These are phyloP conservation scores for Populus trichocarpa DNA, from an alignment of 441 rosid species.

Conservation along the genomic window DNA sequence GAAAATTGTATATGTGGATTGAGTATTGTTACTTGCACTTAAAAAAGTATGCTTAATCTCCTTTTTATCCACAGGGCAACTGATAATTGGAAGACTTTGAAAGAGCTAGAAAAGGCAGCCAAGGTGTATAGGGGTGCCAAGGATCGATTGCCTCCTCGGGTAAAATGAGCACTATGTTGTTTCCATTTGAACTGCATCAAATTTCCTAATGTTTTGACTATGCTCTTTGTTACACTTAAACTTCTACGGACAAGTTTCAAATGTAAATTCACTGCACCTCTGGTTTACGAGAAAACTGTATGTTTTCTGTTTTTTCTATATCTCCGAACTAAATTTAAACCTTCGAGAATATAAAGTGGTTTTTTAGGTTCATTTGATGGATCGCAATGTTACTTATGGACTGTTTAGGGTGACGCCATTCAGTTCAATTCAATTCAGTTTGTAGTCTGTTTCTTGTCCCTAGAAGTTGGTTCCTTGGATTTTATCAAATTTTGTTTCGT, in stretches of 20 bases:
- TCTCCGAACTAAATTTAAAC: background rate
- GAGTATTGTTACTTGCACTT: background rate
- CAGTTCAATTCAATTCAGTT: background rate
- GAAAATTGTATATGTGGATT: background rate
- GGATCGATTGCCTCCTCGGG: slow-evolving; percentile 89
- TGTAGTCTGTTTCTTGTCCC: background rate
- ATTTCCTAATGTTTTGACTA: background rate
- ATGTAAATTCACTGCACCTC: background rate
- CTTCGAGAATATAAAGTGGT: background rate
- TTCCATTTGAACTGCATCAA: background rate
- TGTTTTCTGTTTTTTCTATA: background rate
- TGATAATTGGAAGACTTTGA: slow-evolving; percentile 78
- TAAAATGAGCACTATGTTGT: slow-evolving; percentile 22
- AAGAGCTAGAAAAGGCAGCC: slow-evolving; percentile 81
- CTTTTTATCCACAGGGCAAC: slow-evolving; percentile 49
- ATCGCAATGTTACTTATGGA: background rate
- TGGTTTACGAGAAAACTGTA: slow-evolving; percentile 6
- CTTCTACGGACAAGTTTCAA: background rate
- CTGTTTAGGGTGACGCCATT: background rate
- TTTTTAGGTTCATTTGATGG: background rate
- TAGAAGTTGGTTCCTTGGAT: background rate
- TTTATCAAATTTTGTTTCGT: slow-evolving; percentile 9
- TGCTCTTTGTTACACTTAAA: slow-evolving; percentile 6
- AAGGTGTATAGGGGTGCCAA: slow-evolving; percentile 74
- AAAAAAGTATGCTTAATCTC: background rate